These are phyloP conservation scores for Kuraishia floccosa DNA, from an alignment of 805 yeast species.

Conservation along the genomic window DNA sequence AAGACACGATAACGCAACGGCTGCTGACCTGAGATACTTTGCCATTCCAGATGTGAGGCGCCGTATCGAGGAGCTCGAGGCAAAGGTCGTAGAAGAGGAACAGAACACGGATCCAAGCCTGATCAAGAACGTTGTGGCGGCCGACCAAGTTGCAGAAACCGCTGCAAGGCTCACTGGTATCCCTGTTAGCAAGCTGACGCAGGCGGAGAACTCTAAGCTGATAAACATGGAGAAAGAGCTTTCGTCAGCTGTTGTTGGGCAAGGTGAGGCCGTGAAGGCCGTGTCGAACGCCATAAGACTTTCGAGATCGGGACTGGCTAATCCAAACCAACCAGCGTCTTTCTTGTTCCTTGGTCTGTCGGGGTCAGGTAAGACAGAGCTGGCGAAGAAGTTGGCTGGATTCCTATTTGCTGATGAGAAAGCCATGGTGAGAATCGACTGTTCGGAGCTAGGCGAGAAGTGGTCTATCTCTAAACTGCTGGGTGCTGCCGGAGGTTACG, in stretches of 20 bases:
- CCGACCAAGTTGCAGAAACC: slow-evolving; percentile 44
- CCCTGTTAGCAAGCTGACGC: slow-evolving; percentile 89
- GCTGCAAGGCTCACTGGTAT: slow-evolving; percentile 96
- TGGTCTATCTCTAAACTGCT: slow-evolving; percentile 90
- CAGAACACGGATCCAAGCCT: slow-evolving; percentile 37
- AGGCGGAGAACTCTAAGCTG: slow-evolving; percentile 88
- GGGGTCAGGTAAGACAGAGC: slow-evolving; percentile 97
- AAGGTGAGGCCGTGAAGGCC: slow-evolving; percentile 89
- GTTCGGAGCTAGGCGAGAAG: slow-evolving; percentile 92
- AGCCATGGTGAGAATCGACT: slow-evolving; percentile 95
- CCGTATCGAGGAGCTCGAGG: slow-evolving; percentile 67
- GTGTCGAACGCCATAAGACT: slow-evolving; percentile 92
- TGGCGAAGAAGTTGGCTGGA: slow-evolving; percentile 94
- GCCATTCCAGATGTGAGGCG: slow-evolving; percentile 89
- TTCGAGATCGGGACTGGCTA: slow-evolving; percentile 88
- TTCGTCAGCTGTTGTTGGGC: slow-evolving; percentile 83
- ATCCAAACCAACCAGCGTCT: slow-evolving; percentile 94
- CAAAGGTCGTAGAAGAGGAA: slow-evolving; percentile 56
- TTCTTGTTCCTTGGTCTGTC: slow-evolving; percentile 91
- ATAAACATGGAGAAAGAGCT: slow-evolving; percentile 90
- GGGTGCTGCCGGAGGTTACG: slow-evolving; percentile 96
- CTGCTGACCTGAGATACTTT: slow-evolving; percentile 93
- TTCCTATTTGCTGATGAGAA: slow-evolving; percentile 92
- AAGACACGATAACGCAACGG: slow-evolving; percentile 87
- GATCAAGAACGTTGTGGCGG: slow-evolving; percentile 83